These are phyloP conservation scores for Fusarium scirpi DNA, from an alignment of 2,329 filamentous ascomycete genomes.

Conservation along the genomic window DNA sequence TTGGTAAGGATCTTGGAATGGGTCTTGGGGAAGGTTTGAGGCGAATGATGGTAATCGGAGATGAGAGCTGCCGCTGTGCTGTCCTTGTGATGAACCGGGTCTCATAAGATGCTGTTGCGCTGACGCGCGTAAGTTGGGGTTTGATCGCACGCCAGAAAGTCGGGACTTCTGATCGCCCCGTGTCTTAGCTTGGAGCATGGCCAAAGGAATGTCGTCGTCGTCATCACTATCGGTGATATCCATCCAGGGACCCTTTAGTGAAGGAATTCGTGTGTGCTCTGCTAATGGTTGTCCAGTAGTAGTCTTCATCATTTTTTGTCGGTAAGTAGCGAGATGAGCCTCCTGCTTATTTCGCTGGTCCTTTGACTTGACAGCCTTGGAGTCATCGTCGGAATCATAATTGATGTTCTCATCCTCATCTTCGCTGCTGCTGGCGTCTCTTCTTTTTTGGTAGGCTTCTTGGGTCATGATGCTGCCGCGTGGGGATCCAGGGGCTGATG, in stretches of 20 bases:
- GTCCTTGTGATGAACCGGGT: conserved; percentile 32
- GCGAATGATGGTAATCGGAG: conserved; percentile 32
- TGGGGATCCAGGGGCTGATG: conserved; percentile 25
- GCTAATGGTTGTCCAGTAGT: conserved; percentile 16
- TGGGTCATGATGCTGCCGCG: conserved; percentile 33
- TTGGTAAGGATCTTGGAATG: conserved; percentile 21
- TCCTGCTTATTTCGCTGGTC: conserved; percentile 30
- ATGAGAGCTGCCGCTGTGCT: background rate
- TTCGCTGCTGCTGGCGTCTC: conserved; percentile 8
- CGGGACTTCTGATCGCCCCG: conserved; percentile 5
- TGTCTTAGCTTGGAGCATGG: conserved; percentile 20
- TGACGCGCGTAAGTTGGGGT: conserved; percentile 29
- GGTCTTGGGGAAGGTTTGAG: conserved; percentile 31
- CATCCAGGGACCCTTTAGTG: conserved; percentile 13
- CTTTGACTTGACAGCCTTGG: conserved; percentile 1
- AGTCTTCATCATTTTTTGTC: conserved; percentile 40
- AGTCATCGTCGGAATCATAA: conserved; percentile 28
- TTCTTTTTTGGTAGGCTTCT: conserved; percentile 29
- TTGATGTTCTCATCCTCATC: conserved; percentile 32
- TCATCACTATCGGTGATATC: conserved; percentile 8
- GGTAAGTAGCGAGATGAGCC: conserved; percentile 31
- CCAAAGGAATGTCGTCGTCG: conserved; percentile 34
- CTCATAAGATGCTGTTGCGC: conserved; percentile 28
- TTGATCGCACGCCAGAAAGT: conserved; percentile 24
- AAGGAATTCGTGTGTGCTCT: conserved; percentile 10